Evolutionary conservation across 345 rosid genomes (phyloP), one percentile per base, ranked within the genome.

Genomic region (Gossypium ekmanianum): DNA sequence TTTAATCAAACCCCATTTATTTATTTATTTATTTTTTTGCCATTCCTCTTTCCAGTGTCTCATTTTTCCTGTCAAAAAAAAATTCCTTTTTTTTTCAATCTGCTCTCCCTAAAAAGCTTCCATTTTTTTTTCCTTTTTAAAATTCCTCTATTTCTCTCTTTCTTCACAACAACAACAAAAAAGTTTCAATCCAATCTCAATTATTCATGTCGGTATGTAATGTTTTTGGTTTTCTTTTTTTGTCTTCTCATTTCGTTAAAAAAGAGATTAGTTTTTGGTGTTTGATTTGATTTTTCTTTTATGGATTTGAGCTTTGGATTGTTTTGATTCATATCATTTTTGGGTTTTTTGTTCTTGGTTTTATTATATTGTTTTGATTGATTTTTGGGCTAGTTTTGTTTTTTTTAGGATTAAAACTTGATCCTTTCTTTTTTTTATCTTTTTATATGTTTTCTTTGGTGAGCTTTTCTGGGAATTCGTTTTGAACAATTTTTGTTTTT

Each of bases 131-230:
- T 22, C 2, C n/a, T 61, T 3, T 61, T 29, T 62, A 72, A 16
- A 55, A 26, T 54, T 50, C 77, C 75, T 47, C 50, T 10, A 24
- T 24, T 73, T 73, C 44, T 79, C 61, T 62, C 11, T 74, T 71
- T 52, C 71, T 45, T 24, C 57, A 10, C n/a, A 51, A 14, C 12
- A 20, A 61, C 13, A 74, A 51, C 50, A 54, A 52, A 34, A 34
- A 34, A 34, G 39, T 34, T 34, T 34, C 39, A 34, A 11, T 70
- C 66, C 74, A 52, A 51, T 72, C 72, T 62, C 66, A 18, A 55
- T n/a, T n/a, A 84, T 83, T 82, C 86, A 89, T 89, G 93, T 81
- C 90, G 93, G 93, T 89, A 87, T 77, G 92, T 78, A 11, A 66
- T 52, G 69, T 47, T 75, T 62, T 50, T 7, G 14, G 55, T 18